Base-by-base conservation (phyloP, 2,329 filamentous ascomycete species). In the Amphichorda felina region DNA sequence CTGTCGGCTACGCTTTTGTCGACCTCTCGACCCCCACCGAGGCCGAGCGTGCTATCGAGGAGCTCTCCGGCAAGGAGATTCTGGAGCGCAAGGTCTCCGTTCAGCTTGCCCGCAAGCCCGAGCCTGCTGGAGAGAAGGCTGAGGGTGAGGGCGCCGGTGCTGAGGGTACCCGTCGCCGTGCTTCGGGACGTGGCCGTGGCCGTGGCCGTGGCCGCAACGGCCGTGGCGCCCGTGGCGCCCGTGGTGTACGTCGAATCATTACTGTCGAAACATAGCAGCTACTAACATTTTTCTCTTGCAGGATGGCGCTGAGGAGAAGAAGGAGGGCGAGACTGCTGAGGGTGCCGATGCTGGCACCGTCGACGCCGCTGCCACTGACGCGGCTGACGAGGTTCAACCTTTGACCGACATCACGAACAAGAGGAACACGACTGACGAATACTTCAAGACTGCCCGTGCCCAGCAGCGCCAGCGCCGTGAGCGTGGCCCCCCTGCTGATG, bases 71-170 rank as follows among this genome's bases (percentile, higher is more conserved):
- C 63, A 88, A 95, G 72, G 87, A 93, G 68, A 91, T 98, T 53
- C 79, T 96, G 40, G 87, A 95, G 65, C 89, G 91, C 64, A 96
- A 96, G 81, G 91, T 96, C 56, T 96, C 88, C 31, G 91, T 98
- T 48, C 91, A 98, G 72, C 82, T 95, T 54, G 91, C 91, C 55
- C 89, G 89, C 69, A 96, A 94, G 75, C 89, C 89, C 41, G 89
- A 96, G 70, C 73, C 82, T 47, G 73, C 81, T 53, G 79, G 75
- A 48, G 82, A 87, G 62, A 85, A 83, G 72, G 55, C 63, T 32
- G 84, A 87, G 54, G 75, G 74, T 57, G 69, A 72, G 53, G 85
- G 82, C 61, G 82, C 78, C 51, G 79, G 75, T 58, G 76, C 72
- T 47, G 81, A 81, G 51, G 81, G 71, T 44, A 68, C 68, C 42